Evolutionary conservation across 768 basidiomycete genomes (phyloP), one percentile per base, ranked within the genome.

Genomic region (Boletus speciosus): DNA sequence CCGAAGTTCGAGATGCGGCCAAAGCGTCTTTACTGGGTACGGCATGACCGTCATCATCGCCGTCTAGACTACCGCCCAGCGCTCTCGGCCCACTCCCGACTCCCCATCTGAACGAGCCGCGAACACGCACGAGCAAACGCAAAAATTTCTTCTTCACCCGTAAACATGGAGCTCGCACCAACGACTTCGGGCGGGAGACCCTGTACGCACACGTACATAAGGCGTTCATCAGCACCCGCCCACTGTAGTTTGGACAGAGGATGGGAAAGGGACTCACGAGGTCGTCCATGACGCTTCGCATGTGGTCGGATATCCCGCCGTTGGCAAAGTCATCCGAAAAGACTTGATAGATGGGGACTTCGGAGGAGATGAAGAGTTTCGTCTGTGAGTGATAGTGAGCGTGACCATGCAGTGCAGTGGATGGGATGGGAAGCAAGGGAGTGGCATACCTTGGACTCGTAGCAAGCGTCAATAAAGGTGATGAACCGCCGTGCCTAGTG

Each of bases 381-480:
- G 93, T 95, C 88, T 93, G 61, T 5, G 6, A 23, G 11, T 8
- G 87, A 88, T 2, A 86, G 84, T 90, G 61, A 25, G 31, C 11
- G 7, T 19, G 10, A 19, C 14, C 27, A 15, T 16, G 12, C 2
- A 6, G 39, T n/a, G 16, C 15, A 44, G 37, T 19, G 8, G 41
- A 16, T n/a, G 19, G 9, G 11, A 8, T 32, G 19, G 5, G 38
- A 48, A 45, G 16, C 14, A 25, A 32, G n/a, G 9, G 39, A 6
- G 14, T 25, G 21, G 55, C 71, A 9, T 64, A 85, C 87, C 79
- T 87, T 90, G 76, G 85, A 93, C 68, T 96, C 93, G 63, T 96
- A 96, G 65, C 93, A 95, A 23, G 93, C 91, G 75, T 99, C 97
- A 62, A 99, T 87, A 68, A 98, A 98, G 1, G 95, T 95, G 66